Percentiles rank a stretch among this genome's conserved stretches.
phyloP scores from a whole-genome alignment of 179 eudicot species.

The Silene noctiflora region DNA sequence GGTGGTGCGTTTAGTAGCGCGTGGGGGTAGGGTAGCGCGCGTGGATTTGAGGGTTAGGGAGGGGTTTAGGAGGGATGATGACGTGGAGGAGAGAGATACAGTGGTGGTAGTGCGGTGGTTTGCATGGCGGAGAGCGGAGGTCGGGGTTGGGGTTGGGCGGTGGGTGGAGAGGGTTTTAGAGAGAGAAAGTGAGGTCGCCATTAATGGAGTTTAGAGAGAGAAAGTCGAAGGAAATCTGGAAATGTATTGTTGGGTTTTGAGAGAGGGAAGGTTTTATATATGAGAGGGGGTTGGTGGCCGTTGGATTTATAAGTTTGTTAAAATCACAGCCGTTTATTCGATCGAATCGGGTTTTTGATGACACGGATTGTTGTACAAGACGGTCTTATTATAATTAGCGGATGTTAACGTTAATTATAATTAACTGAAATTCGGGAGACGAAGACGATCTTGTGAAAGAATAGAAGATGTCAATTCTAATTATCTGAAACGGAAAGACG shows the following conservation, averaged over 20 bases:
- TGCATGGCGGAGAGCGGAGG: constrained; percentile 6
- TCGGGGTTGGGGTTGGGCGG: constrained; percentile 25
- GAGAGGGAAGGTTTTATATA: not conserved
- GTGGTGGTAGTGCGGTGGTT: constrained; percentile 31
- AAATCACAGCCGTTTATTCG: constrained; percentile 9
- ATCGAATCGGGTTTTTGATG: not conserved
- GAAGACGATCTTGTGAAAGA: too few relatives aligned
- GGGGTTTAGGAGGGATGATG: constrained; percentile 38
- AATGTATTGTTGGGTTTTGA: not conserved
- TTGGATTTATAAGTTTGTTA: not conserved
- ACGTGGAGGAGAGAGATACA: constrained; percentile 38
- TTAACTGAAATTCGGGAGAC: too few relatives aligned
- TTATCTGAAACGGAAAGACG: too few relatives aligned
- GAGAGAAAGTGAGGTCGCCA: constrained; percentile 56
- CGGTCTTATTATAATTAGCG: too few relatives aligned
- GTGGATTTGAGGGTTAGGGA: constrained; percentile 33
- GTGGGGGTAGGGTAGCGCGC: constrained; percentile 23
- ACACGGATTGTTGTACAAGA: too few relatives aligned
- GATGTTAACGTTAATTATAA: too few relatives aligned
- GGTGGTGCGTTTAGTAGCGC: constrained; percentile 28
- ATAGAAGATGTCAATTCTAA: too few relatives aligned
- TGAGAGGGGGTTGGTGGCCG: constrained; percentile 28
- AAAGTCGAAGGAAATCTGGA: not conserved
- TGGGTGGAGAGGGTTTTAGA: constrained; percentile 61
- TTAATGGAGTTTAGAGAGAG: constrained; percentile 15